Evolutionary conservation across 306 rosid species (phyloP).

Genomic region (Dryas octopetala): DNA sequence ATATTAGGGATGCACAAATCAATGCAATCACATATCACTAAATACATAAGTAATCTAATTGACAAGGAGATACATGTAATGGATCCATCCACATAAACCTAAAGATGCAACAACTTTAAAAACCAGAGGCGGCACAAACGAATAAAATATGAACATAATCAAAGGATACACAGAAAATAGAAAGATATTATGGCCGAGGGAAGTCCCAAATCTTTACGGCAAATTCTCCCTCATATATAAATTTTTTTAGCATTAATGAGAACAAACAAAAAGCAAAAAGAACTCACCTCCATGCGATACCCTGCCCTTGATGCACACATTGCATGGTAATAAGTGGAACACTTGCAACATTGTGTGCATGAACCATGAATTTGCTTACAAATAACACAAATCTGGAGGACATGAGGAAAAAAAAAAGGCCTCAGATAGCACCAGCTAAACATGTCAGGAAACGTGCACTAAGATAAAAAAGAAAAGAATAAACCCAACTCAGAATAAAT

Average conservation of each 20-base stretch:
- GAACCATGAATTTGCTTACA: constrained; percentile 99
- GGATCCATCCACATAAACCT: neutral
- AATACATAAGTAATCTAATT: constrained; percentile 19
- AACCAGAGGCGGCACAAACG: neutral
- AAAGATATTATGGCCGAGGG: too few relatives aligned
- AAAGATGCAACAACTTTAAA: constrained; percentile 5
- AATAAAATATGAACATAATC: neutral
- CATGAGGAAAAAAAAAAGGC: constrained; percentile 11
- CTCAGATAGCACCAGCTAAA: constrained; percentile 29
- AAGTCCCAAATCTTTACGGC: too few relatives aligned
- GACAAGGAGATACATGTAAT: neutral
- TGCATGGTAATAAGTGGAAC: constrained; percentile 99
- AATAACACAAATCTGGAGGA: constrained; percentile 92
- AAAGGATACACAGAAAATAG: too few relatives aligned
- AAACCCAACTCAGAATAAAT: constrained; percentile 13
- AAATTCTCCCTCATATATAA: neutral
- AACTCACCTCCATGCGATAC: constrained; percentile 94
- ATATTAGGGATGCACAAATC: constrained; percentile 31
- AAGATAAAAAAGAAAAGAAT: constrained; percentile 23
- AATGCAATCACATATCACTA: constrained; percentile 17
- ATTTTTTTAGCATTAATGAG: neutral
- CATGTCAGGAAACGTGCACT: neutral
- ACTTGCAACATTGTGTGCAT: constrained; percentile 96
- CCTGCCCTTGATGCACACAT: constrained; percentile 99
- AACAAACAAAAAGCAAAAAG: constrained; percentile 14